Conservation (phyloP, 805 yeast species). For the Starmera caribaea region DNA sequence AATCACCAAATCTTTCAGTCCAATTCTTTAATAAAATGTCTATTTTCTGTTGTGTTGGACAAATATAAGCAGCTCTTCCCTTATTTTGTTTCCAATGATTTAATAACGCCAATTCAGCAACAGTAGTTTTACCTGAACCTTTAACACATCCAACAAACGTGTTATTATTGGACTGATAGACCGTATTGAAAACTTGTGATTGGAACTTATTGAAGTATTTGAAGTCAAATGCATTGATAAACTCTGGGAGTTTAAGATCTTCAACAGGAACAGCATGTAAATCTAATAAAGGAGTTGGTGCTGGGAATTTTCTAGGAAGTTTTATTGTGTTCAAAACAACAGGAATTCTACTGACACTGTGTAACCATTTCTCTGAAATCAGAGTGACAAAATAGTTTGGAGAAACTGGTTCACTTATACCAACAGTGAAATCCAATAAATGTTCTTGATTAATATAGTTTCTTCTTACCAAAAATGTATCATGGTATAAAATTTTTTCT, state of each 20-base stretch:
- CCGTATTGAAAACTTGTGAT: constrained; percentile 53
- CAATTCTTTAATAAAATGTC: constrained; percentile 40
- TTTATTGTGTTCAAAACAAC: constrained; percentile 40
- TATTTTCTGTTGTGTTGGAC: constrained; percentile 49
- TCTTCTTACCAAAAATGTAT: constrained; percentile 41
- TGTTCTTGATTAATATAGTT: constrained; percentile 44
- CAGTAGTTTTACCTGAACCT: constrained; percentile 64
- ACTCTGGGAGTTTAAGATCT: constrained; percentile 40
- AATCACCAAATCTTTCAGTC: constrained; percentile 34
- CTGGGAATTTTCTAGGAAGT: constrained; percentile 55
- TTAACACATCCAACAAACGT: constrained; percentile 63
- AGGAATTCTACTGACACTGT: constrained; percentile 56
- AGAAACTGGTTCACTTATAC: constrained; percentile 41
- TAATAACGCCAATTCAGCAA: constrained; percentile 67
- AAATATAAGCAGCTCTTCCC: constrained; percentile 67
- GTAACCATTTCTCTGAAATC: constrained; percentile 80
- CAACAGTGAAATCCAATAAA: constrained; percentile 54
- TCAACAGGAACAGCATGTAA: constrained; percentile 38
- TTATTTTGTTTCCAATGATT: constrained; percentile 61
- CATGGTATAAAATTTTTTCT: constrained; percentile 54
- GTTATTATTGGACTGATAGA: constrained; percentile 50
- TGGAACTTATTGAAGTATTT: constrained; percentile 61
- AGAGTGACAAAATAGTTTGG: constrained; percentile 70
- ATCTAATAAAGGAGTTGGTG: constrained; percentile 49
- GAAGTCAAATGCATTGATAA: constrained; percentile 34